Evolutionary conservation across 2,329 filamentous ascomycete species (phyloP), one percentile per base, ranked within the genome.

Genomic region (Aspergillus floridensis): DNA sequence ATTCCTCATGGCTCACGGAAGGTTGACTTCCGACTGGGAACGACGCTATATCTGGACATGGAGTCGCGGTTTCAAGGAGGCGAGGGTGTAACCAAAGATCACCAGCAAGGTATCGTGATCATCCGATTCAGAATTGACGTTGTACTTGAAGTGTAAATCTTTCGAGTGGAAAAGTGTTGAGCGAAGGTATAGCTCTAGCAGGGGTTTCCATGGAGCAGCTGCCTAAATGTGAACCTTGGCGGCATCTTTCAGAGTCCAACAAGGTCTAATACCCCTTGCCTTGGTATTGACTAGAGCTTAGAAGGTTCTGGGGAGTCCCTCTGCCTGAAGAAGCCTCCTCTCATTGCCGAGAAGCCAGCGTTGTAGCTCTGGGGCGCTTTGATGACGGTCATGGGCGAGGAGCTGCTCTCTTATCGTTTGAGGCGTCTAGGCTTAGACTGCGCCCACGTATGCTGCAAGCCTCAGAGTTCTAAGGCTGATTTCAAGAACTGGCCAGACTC

Each of bases 1-100:
- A 66, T 66, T 65, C 65, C 56, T 63, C 52, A 51, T 59, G 41
- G 35, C 11, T 46, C 31, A 35, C 53, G 41, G 53, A 55, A 31
- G 53, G 44, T 55, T 12, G 41, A 48, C 26, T 55, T 47, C 53
- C 53, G 53, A 21, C 41, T 24, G 44, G 53, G 26, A 55, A 21
- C 46, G 8, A 46, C 41, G 21, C 10, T 21, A 47, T 22, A 47
- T 14, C 1, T 7, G 8, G 41, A 8, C 48, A 29, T 44, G 12
- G 31, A 32, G 10, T 31, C 29, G 46, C 53, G 47, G 47, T 32
- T 32, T 41, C 41, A 48, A n/a, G 53, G 38, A 44, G 31, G 31
- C 16, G 24, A 48, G 21, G 22, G 29, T 46, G 47, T n/a, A 44
- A 55, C 41, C 53, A 35, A 16, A 48, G 24, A 16, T 31, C 51